phyloP scores from a whole-genome alignment of 306 rosid species.

The Herpetospermum pedunculosum region DNA sequence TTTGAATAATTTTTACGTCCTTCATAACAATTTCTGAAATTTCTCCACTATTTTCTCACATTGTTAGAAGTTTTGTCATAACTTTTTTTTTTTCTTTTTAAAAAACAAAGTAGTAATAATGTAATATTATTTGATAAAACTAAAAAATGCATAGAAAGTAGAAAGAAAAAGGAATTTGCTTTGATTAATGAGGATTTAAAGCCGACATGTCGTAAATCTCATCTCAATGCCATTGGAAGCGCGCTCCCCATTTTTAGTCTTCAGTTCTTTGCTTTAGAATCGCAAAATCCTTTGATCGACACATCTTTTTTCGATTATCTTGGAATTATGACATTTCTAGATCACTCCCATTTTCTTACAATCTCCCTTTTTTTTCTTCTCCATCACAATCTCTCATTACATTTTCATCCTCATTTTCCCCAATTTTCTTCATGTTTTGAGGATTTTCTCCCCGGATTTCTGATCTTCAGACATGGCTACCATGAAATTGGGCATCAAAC shows the following conservation, averaged over 20 bases:
- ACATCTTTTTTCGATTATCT: background rate
- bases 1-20: too few species aligned
- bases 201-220: too few species aligned
- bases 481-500: slow-evolving; percentile 64
- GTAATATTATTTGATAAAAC: too few species aligned
- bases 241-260: slow-evolving; percentile 19
- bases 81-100: too few species aligned
- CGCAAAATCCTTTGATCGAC: slow-evolving; percentile 22
- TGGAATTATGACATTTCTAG: background rate
- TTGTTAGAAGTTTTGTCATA: too few species aligned
- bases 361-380: slow-evolving; percentile 1
- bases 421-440: slow-evolving; percentile 4
- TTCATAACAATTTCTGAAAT: too few species aligned
- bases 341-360: background rate
- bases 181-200: too few species aligned
- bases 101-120: too few species aligned
- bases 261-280: slow-evolving; percentile 44
- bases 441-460: background rate
- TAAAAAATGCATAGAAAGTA: too few species aligned
- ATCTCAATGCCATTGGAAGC: slow-evolving; percentile 24
- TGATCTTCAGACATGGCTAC: slow-evolving; percentile 29
- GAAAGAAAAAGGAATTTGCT: too few species aligned
- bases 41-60: too few species aligned
- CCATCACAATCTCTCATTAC: slow-evolving; percentile 14
- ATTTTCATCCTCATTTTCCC: background rate